These are phyloP conservation scores for Colletotrichum karsti DNA, from an alignment of 2,329 filamentous ascomycete genomes.

Conservation along the genomic window DNA sequence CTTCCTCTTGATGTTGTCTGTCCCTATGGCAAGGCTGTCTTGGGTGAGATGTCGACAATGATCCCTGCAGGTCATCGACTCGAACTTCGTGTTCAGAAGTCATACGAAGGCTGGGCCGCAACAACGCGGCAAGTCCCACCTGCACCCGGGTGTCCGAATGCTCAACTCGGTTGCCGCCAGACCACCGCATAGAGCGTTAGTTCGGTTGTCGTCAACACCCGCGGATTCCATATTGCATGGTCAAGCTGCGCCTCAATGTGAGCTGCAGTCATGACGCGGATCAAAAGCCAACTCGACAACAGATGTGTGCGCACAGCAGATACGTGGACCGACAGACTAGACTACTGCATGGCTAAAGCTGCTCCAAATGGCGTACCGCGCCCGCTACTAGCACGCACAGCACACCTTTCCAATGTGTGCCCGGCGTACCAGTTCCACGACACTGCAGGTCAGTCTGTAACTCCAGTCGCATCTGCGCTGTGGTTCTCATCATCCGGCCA, in stretches of 20 bases:
- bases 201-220: constrained; percentile 4
- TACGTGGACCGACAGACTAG: background rate
- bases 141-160: constrained; percentile 18
- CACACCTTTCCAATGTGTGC: background rate
- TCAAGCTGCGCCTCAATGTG: constrained; percentile 19
- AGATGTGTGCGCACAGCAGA: background rate
- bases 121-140: constrained; percentile 13
- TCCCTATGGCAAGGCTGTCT: background rate
- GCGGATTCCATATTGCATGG: constrained; percentile 19
- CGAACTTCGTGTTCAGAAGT: constrained; percentile 23
- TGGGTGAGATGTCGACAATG: background rate
- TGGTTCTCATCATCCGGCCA: background rate
- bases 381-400: background rate
- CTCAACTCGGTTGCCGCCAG: constrained; percentile 14
- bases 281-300: background rate
- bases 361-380: background rate
- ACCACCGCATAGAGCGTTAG: constrained; percentile 7
- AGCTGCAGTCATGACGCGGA: constrained; percentile 23
- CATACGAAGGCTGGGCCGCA: constrained; percentile 26
- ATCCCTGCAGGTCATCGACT: constrained; percentile 11
- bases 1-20: constrained; percentile 1
- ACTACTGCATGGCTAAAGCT: background rate
- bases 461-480: background rate
- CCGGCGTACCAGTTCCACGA: constrained; percentile 6
- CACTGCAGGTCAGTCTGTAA: background rate